phyloP scores from a whole-genome alignment of 129 eudicot genomes.

The Solidago caesia region DNA sequence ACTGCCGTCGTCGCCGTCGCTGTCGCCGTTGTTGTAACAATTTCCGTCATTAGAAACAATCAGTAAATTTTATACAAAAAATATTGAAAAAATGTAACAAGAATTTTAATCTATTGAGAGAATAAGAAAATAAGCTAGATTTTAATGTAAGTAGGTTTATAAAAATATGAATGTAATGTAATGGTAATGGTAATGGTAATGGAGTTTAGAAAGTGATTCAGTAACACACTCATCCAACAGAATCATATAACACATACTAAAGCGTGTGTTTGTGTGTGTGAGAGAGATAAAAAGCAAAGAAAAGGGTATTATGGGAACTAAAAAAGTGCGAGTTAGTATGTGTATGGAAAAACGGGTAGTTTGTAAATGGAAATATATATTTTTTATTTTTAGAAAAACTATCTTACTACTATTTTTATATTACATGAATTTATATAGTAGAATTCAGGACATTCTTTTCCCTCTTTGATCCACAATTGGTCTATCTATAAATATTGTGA shows the following conservation, averaged over 20 bases:
- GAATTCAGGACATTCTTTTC: no score
- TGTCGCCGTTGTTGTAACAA: conserved; percentile 29
- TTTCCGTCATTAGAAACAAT: conserved; percentile 52
- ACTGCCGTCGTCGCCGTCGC: conserved; percentile 33
- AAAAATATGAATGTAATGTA: conserved; percentile 26
- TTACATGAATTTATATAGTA: no score
- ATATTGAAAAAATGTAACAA: neutral
- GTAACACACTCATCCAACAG: conserved; percentile 35
- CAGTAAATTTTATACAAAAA: conserved; percentile 1
- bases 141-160: no score
- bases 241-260: conserved; percentile 26
- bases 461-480: no score
- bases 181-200: conserved; percentile 10
- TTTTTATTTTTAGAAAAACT: no score
- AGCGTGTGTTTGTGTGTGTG: conserved; percentile 10
- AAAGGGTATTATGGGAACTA: conserved; percentile 28
- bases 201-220: conserved; percentile 63
- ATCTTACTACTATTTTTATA: no score
- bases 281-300: conserved; percentile 12
- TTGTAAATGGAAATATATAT: no score
- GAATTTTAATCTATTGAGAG: no score
- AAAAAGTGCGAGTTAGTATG: neutral
- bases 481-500: no score
- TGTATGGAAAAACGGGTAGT: no score
- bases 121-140: no score